Percentiles rank a stretch among this genome's conserved stretches.
phyloP scores from a whole-genome alignment of 2,329 filamentous ascomycete species.

The Penicillium hordei region DNA sequence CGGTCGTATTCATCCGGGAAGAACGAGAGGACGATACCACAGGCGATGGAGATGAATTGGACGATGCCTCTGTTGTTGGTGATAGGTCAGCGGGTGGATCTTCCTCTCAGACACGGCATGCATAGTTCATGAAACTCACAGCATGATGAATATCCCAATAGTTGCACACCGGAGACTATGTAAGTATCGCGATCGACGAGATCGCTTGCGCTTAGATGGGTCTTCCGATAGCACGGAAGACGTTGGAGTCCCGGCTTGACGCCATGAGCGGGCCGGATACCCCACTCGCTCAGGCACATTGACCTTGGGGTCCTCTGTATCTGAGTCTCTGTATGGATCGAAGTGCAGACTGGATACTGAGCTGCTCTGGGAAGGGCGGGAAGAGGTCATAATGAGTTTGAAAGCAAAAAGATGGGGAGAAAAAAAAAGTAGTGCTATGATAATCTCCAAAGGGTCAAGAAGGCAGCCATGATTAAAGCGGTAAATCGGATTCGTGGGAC shows the following conservation, averaged over 20 bases:
- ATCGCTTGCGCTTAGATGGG: slow-evolving; percentile 12
- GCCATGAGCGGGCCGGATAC: slow-evolving; percentile 16
- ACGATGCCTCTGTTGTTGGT: slow-evolving; percentile 37
- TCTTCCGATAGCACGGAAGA: slow-evolving; percentile 10
- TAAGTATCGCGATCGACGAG: slow-evolving; percentile 15
- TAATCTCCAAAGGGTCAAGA: neutral
- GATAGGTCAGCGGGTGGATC: slow-evolving; percentile 4
- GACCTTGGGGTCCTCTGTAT: slow-evolving; percentile 3
- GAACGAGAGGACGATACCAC: slow-evolving; percentile 41
- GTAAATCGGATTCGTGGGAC: slow-evolving; percentile 15
- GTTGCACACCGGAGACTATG: slow-evolving; percentile 22
- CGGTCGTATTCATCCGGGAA: slow-evolving; percentile 45
- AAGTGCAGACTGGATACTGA: slow-evolving; percentile 14
- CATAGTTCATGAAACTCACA: slow-evolving; percentile 28
- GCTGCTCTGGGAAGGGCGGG: slow-evolving; percentile 2
- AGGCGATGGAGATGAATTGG: slow-evolving; percentile 42
- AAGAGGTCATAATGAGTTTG: slow-evolving; percentile 1
- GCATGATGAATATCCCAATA: slow-evolving; percentile 34
- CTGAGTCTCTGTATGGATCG: slow-evolving; percentile 20
- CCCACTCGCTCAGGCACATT: slow-evolving; percentile 13
- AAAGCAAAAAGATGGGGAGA: neutral
- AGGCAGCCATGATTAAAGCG: slow-evolving; percentile 11
- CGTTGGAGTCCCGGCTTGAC: slow-evolving; percentile 12
- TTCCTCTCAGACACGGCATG: neutral
- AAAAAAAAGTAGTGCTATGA: slow-evolving; percentile 4